Evolutionary conservation across 1,284 basidiomycete genomes (phyloP).

Genomic region (Leccinum subfulvum): DNA sequence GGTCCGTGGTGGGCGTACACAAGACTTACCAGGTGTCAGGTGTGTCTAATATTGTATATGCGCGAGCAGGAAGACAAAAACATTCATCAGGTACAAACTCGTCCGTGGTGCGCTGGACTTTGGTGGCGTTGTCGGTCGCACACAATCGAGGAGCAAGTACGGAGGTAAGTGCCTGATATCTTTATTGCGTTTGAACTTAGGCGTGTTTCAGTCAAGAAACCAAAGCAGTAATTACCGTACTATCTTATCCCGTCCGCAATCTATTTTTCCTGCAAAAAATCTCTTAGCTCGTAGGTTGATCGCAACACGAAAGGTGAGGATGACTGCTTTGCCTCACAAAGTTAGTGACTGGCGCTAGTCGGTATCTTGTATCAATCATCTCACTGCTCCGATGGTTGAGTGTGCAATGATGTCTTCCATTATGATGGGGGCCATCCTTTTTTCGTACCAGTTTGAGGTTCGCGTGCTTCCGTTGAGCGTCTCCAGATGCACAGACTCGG

Average conservation of each 20-base stretch:
- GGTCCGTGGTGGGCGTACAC: slow-evolving; percentile 90
- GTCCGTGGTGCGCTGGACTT: slow-evolving; percentile 93
- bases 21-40: slow-evolving; percentile 97
- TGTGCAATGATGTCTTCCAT: too few species aligned
- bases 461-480: too few species aligned
- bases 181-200: slow-evolving; percentile 10
- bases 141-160: slow-evolving; percentile 86
- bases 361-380: not conserved
- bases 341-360: too few species aligned
- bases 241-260: slow-evolving; percentile 5
- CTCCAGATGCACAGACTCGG: too few species aligned
- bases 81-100: slow-evolving; percentile 81
- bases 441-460: too few species aligned
- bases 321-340: too few species aligned
- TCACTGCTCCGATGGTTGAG: not conserved
- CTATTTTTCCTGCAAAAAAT: not conserved
- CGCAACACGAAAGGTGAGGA: too few species aligned
- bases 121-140: slow-evolving; percentile 85
- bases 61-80: slow-evolving; percentile 3
- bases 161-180: slow-evolving; percentile 62
- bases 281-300: too few species aligned
- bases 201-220: slow-evolving; percentile 77
- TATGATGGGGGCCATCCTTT: too few species aligned
- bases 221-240: slow-evolving; percentile 53
- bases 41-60: slow-evolving; percentile 41